Percentiles rank a stretch among this genome's conserved stretches.
These are phyloP conservation scores for Heterobasidion parviporum DNA, from an alignment of 1,284 basidiomycete genomes.

Conservation along the genomic window DNA sequence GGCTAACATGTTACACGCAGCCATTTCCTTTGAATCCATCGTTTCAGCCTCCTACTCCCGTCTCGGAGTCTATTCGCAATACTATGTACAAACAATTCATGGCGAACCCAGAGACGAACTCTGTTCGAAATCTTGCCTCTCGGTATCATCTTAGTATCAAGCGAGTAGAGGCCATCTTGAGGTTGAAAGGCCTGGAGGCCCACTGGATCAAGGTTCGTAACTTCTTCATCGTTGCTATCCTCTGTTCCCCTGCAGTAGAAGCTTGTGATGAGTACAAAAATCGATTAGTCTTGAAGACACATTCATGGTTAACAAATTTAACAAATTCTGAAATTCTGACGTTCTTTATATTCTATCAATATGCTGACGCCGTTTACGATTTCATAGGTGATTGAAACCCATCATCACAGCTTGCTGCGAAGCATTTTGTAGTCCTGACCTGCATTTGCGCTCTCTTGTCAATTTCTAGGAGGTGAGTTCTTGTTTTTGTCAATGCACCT, in stretches of 20 bases:
- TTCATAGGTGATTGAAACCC: slow-evolving; percentile 9
- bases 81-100: slow-evolving; percentile 52
- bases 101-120: slow-evolving; percentile 45
- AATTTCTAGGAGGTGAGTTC: slow-evolving; percentile 18
- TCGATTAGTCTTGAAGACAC: slow-evolving; percentile 87
- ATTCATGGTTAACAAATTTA: slow-evolving; percentile 50
- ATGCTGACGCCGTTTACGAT: background rate
- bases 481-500: background rate
- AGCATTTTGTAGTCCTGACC: background rate
- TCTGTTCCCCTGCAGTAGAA: slow-evolving; percentile 12
- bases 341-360: background rate
- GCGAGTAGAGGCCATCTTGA: slow-evolving; percentile 72
- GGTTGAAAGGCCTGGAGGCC: slow-evolving; percentile 69
- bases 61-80: slow-evolving; percentile 52
- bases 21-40: slow-evolving; percentile 79
- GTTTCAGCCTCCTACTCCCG: slow-evolving; percentile 69
- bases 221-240: slow-evolving; percentile 6
- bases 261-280: slow-evolving; percentile 46
- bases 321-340: slow-evolving; percentile 30
- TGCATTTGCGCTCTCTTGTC: slow-evolving; percentile 14
- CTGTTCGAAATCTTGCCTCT: slow-evolving; percentile 51
- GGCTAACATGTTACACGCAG: slow-evolving; percentile 23
- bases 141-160: slow-evolving; percentile 60
- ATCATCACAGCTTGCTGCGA: slow-evolving; percentile 20
- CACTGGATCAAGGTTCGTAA: slow-evolving; percentile 61